phyloP scores from a whole-genome alignment of 2,329 filamentous ascomycete species.

The Sporothrix curviconia region DNA sequence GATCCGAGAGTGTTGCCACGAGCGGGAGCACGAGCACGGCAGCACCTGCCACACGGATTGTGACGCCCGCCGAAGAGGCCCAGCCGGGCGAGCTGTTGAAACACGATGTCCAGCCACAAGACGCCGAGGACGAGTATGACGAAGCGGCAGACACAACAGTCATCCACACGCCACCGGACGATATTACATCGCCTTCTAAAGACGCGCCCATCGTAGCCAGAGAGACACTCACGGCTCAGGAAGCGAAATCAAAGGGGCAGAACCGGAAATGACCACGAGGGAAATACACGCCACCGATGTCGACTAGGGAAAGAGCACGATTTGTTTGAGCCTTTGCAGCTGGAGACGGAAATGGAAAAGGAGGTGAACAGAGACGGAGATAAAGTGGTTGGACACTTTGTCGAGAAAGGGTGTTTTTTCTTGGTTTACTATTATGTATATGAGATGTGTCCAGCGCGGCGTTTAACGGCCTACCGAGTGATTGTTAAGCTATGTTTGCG shows the following conservation, averaged over 20 bases:
- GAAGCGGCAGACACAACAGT: slow-evolving; percentile 22
- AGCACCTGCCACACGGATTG: slow-evolving; percentile 48
- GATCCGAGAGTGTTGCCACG: slow-evolving; percentile 33
- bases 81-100: neutral
- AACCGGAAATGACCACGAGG: too few relatives aligned
- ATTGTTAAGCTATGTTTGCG: neutral
- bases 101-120: neutral
- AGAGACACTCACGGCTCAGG: too few relatives aligned
- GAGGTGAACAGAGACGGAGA: too few relatives aligned
- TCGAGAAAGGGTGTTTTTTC: too few relatives aligned
- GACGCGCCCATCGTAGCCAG: too few relatives aligned
- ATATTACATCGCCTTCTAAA: neutral
- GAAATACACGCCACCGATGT: too few relatives aligned
- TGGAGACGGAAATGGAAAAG: too few relatives aligned
- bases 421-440: too few relatives aligned
- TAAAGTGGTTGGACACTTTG: too few relatives aligned
- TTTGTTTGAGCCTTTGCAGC: too few relatives aligned
- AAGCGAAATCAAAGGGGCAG: too few relatives aligned
- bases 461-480: neutral
- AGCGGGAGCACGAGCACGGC: slow-evolving; percentile 31
- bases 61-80: slow-evolving; percentile 37
- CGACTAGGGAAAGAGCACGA: too few relatives aligned
- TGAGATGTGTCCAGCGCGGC: neutral
- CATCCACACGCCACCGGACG: slow-evolving; percentile 24
- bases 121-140: slow-evolving; percentile 15